Evolutionary conservation across 768 basidiomycete species (phyloP).

Genomic region (Lanmaoa rubissima): DNA sequence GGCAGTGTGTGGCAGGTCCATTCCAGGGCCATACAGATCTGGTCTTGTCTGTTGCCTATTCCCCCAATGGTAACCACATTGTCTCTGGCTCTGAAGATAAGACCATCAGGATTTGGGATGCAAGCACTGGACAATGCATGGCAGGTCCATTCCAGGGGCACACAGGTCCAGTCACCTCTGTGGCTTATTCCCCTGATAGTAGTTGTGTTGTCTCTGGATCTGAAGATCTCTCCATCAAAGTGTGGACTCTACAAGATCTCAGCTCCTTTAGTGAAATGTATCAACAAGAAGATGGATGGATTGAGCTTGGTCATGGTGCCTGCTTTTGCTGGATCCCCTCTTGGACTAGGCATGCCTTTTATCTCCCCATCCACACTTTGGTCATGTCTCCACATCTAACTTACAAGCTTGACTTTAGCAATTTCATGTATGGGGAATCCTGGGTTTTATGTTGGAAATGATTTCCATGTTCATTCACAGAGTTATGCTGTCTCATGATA

Average conservation of each 20-base stretch:
- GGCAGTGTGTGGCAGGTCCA: conserved; percentile 20
- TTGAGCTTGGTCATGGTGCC: conserved; percentile 8
- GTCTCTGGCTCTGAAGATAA: conserved; percentile 19
- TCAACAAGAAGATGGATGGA: conserved; percentile 16
- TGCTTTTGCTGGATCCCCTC: conserved; percentile 20
- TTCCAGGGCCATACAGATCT: conserved; percentile 18
- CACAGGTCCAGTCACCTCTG: neutral
- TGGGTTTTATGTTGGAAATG: conserved; percentile 20
- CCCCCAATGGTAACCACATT: conserved; percentile 17
- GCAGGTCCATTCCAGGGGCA: conserved; percentile 18
- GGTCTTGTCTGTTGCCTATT: conserved; percentile 15
- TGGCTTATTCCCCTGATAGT: conserved; percentile 20
- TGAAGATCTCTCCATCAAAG: conserved; percentile 9
- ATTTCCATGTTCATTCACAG: neutral
- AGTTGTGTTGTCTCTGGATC: conserved; percentile 18
- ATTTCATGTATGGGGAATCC: conserved; percentile 18
- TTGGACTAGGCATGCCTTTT: conserved; percentile 17
- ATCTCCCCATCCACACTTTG: conserved; percentile 15
- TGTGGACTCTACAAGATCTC: conserved; percentile 3
- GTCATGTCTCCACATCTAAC: conserved; percentile 9
- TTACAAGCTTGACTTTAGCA: conserved; percentile 12
- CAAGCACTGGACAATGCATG: conserved; percentile 12
- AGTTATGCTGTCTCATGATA: neutral
- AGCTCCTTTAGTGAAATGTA: neutral
- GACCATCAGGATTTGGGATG: conserved; percentile 20